Evolutionary conservation across 2,329 filamentous ascomycete species (phyloP), one percentile per base, ranked within the genome.

Genomic region (Talaromyces sp.): DNA sequence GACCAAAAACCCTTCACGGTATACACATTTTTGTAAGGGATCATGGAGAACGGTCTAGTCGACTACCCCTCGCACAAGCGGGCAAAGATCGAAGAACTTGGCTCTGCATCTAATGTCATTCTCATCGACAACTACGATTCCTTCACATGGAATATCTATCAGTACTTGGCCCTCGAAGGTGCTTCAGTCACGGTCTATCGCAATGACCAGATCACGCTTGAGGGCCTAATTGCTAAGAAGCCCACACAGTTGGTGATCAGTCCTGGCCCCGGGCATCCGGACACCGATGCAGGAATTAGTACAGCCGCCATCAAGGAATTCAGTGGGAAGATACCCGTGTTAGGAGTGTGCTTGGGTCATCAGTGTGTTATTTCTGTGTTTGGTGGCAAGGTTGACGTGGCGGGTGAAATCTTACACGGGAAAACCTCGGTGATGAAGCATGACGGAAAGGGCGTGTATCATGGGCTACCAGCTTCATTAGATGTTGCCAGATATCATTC

Each of bases 111-210:
- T 63, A 98, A 98, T 77, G 84, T 98, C 64, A 86, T 99, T 66
- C 84, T 99, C 67, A 97, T 99, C 71, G 95, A 99, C 82, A 99
- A 99, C 79, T 99, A 98, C 78, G 95, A 99, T 78, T 98, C 95
- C 3, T 99, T 99, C 77, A 97, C 93, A 64, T 99, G 93, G 92
- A 99, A 99, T 73, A 92, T 99, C 64, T 99, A 98, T 77, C 96
- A 99, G 77, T 99, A 99, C 72, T 86, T 99, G 1, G 89, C 93
- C 5, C 87, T 99, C n/a, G 95, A 98, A 76, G 95, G 95, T 39
- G 95, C 96, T 33, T 90, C 82, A 1, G 95, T 97, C 58, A 91
- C 88, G 3, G 95, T 99, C 21, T 90, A 88, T 77, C 87, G 95
- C 70, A 99, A 99, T 73, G 93, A 99, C 77, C 87, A 96, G 76